Base-by-base conservation (phyloP, 2,329 filamentous ascomycete species). In the Aureobasidium namibiae region DNA sequence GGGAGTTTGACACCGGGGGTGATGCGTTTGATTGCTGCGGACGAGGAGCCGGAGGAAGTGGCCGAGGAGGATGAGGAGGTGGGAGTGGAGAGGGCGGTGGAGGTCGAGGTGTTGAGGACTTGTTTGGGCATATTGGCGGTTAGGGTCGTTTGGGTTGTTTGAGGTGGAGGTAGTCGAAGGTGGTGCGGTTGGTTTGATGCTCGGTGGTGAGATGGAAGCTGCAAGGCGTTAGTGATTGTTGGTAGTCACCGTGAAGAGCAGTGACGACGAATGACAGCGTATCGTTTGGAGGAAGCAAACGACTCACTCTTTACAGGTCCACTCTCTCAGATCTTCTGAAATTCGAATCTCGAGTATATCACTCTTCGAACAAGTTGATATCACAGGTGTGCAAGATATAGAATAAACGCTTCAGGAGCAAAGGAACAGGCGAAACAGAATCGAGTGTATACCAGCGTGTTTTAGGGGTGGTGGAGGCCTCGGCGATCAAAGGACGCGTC, bases 1-100 rank as follows among this genome's bases (percentile, higher is more conserved):
- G 59, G 59, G 3, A 61, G 34, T 14, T 56, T 57, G 10, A 61
- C 52, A 23, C 52, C 44, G 4, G 59, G 52, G 1, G 52, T 57
- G 11, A 24, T 38, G 44, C 38, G 36, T 38, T 56, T 56, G 6
- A 44, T 21, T 9, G 41, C 9, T 13, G 34, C 11, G 14, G 42
- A 33, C n/a, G n/a, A n/a, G n/a, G n/a, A n/a, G n/a, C n/a, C n/a
- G 24, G 59, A 14, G 18, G 42, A 29, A 18, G 59, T 52, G 4
- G 50, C 29, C 7, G 44, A 26, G 29, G 52, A 29, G 14, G 36
- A 34, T 9, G 46, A 42, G 42, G 39, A 31, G 1, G 59, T 24
- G 26, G 36, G 31, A 4, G 39, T 34, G 9, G 56, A 49, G 48
- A 50, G 23, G 45, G 29, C 29, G 46, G 38, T 59, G 34, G 33